Conservation (phyloP, 2,329 filamentous ascomycete species). For the Alternaria consortialis region DNA sequence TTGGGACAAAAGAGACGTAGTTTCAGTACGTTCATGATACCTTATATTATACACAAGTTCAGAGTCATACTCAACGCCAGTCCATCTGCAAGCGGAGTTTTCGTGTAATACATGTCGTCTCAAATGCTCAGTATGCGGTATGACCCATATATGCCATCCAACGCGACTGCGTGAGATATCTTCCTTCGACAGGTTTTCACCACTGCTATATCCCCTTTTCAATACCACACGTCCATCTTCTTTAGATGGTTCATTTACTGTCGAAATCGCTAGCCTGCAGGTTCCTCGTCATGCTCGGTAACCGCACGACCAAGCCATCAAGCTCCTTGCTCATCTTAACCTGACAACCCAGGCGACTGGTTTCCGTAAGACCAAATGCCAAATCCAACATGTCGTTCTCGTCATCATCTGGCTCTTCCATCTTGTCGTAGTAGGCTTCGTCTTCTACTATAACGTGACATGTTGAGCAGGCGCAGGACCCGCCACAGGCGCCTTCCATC, state of each 20-base stretch:
- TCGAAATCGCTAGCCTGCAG: slow-evolving; percentile 91
- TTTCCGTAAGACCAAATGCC: slow-evolving; percentile 89
- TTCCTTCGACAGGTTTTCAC: too few species aligned
- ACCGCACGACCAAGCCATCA: slow-evolving; percentile 82
- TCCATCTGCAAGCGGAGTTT: slow-evolving; percentile 25
- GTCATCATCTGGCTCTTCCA: slow-evolving; percentile 63
- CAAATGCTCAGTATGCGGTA: slow-evolving; percentile 2
- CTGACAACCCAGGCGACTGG: slow-evolving; percentile 84
- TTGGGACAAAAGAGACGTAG: slow-evolving; percentile 5
- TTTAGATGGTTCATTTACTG: background rate
- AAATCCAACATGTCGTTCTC: slow-evolving; percentile 71
- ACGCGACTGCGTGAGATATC: background rate
- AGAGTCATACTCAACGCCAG: slow-evolving; percentile 14
- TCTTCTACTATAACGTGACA: slow-evolving; percentile 88
- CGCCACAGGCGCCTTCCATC: slow-evolving; percentile 98
- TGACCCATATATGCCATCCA: background rate
- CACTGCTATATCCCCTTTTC: background rate
- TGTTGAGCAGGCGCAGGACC: slow-evolving; percentile 90
- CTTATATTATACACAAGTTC: slow-evolving; percentile 22
- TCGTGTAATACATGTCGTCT: slow-evolving; percentile 22
- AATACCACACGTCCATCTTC: background rate
- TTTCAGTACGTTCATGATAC: slow-evolving; percentile 20
- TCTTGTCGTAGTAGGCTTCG: slow-evolving; percentile 77
- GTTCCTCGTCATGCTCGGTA: slow-evolving; percentile 95
- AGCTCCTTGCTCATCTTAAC: slow-evolving; percentile 90